These are phyloP conservation scores for Picochlorum sp. DNA, from an alignment of 139 green algal species.

Conservation along the genomic window DNA sequence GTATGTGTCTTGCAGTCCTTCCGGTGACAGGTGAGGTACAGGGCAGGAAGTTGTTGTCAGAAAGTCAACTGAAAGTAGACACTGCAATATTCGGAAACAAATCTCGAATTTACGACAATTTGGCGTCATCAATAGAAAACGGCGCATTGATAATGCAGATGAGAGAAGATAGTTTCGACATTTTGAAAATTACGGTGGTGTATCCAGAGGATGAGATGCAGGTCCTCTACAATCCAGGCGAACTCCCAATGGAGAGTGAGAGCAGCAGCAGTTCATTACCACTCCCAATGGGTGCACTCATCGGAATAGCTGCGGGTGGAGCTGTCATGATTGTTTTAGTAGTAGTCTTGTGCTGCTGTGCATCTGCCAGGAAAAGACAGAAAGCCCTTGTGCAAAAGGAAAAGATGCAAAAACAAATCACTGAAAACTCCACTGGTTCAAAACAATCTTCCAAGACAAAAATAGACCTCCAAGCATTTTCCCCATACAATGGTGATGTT, in stretches of 20 bases:
- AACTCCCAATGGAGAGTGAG: too few species aligned
- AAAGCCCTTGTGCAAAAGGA: too few species aligned
- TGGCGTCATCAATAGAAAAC: not conserved
- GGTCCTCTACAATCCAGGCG: too few species aligned
- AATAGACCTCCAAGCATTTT: too few species aligned
- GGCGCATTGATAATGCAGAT: not conserved
- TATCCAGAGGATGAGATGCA: not conserved
- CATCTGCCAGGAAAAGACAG: not conserved
- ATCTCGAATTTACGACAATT: conserved; percentile 6
- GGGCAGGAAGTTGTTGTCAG: too few species aligned
- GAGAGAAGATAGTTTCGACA: not conserved
- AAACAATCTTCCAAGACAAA: too few species aligned
- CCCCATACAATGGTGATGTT: too few species aligned
- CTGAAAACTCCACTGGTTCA: too few species aligned
- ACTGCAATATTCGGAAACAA: not conserved
- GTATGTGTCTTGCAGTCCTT: too few species aligned
- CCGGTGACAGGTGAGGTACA: too few species aligned
- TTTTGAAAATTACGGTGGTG: not conserved
- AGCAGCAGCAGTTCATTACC: not conserved
- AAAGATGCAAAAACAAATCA: too few species aligned
- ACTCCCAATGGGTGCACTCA: conserved; percentile 3
- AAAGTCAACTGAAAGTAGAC: too few species aligned
- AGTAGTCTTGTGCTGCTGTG: not conserved
- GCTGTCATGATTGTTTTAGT: conserved; percentile 6
- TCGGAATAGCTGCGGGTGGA: conserved; percentile 2